Conservation (phyloP, 1,284 basidiomycete species). For the Leucoagaricus sp. region DNA sequence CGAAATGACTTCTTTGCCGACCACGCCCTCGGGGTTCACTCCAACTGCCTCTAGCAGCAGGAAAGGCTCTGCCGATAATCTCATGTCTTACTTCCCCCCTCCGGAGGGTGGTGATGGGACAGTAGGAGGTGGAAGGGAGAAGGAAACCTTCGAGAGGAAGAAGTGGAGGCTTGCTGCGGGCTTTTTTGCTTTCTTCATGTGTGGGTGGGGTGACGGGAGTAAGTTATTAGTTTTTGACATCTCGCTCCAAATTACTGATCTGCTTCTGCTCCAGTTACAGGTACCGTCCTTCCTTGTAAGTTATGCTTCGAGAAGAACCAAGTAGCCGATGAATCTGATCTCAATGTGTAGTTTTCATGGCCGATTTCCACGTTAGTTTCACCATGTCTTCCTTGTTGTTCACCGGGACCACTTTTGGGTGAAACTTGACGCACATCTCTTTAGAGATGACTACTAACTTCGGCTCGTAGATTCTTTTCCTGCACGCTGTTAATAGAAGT, state of each 20-base stretch:
- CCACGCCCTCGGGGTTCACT: constrained; percentile 8
- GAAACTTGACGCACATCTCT: constrained; percentile 20
- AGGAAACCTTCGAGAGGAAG: constrained; percentile 27
- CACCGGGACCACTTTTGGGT: constrained; percentile 51
- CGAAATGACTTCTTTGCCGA: background rate
- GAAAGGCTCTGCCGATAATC: constrained; percentile 21
- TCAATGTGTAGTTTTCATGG: constrained; percentile 43
- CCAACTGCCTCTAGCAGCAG: constrained; percentile 22
- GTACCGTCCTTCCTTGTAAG: constrained; percentile 44
- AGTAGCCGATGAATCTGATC: background rate
- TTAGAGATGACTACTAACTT: background rate
- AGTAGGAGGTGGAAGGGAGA: background rate
- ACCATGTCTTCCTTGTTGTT: constrained; percentile 56
- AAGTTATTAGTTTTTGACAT: constrained; percentile 16
- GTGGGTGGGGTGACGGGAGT: constrained; percentile 65
- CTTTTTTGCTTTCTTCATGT: constrained; percentile 52
- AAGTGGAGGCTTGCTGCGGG: constrained; percentile 45
- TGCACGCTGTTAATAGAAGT: constrained; percentile 50
- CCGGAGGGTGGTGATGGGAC: background rate
- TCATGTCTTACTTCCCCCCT: constrained; percentile 5
- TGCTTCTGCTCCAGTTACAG: constrained; percentile 33
- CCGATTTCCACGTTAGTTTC: constrained; percentile 49
- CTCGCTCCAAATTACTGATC: background rate
- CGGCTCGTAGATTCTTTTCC: constrained; percentile 39
- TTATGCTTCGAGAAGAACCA: background rate